Evolutionary conservation across 768 basidiomycete genomes (phyloP), one percentile per base, ranked within the genome.

Genomic region (Favolaschia claudopus): DNA sequence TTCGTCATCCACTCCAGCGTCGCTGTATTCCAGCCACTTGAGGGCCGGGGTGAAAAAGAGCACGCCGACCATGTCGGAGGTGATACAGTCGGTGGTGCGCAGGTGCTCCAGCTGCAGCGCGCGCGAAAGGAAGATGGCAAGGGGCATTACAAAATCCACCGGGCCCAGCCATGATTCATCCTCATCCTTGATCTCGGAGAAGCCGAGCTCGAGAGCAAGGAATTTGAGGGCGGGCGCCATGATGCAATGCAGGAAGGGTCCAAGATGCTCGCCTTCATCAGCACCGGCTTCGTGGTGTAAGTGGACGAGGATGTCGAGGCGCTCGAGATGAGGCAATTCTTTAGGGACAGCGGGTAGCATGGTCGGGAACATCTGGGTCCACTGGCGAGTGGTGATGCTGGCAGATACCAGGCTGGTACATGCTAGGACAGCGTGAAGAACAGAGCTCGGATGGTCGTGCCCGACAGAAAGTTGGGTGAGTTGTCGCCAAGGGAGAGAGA

Each of bases 401-500:
- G 31, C 48, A 17, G 48, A 34, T 14, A 62, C 50, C 19, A 62
- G 7, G 22, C 43, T 52, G 2, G 9, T 24, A 45, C 60, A 62
- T 10, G 13, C 25, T 17, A n/a, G 22, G 8, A 62, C 38, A 7
- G 37, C 29, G 48, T 56, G 55, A 22, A 62, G 44, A 20, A n/a
- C 60, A 62, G 8, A 17, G 0, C 12, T 51, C 48, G 17, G 60
- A 49, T 10, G 37, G 2, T 28, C 34, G 20, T 45, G 44, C 12
- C 12, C 12, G 29, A 62, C 24, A 6, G 19, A 20, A 38, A 57
- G 46, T 14, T 20, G 55, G 22, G 55, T 50, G 36, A 57, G 47
- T 38, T 62, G 60, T 0, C 28, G 36, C 60, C 60, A 62, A 22
- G 54, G 48, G 29, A 62, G 39, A 6, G 51, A 27, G 15, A 34